These are phyloP conservation scores for Setaria italica DNA, from an alignment of 202 grass and related monocot genomes.

Conservation along the genomic window DNA sequence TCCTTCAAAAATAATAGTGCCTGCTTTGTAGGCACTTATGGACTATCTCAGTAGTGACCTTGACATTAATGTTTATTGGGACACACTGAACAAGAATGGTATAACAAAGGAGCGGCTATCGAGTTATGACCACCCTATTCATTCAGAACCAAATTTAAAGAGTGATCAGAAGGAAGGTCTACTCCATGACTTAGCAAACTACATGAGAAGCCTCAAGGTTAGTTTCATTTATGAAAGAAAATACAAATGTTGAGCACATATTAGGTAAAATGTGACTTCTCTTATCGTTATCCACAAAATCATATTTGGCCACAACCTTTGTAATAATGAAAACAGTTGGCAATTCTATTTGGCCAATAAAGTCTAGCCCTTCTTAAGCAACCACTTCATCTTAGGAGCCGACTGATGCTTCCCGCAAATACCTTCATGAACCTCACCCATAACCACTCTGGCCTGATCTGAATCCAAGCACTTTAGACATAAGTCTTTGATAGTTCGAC, in stretches of 20 bases:
- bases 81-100: slow-evolving; percentile 82
- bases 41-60: slow-evolving; percentile 85
- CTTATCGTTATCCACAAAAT: too few relatives aligned
- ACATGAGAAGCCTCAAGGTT: slow-evolving; percentile 90
- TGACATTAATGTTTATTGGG: slow-evolving; percentile 81
- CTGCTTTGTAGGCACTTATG: slow-evolving; percentile 64
- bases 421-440: too few relatives aligned
- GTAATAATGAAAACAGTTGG: too few relatives aligned
- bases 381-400: too few relatives aligned
- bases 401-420: too few relatives aligned
- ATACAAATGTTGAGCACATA: slow-evolving; percentile 15
- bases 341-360: too few relatives aligned
- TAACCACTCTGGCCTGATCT: too few relatives aligned
- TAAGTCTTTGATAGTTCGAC: too few relatives aligned
- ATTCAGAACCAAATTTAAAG: slow-evolving; percentile 89
- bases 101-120: slow-evolving; percentile 85
- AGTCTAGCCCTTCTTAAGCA: too few relatives aligned
- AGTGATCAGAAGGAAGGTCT: slow-evolving; percentile 78
- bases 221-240: not conserved
- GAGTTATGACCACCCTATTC: slow-evolving; percentile 87
- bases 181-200: slow-evolving; percentile 73
- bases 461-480: too few relatives aligned
- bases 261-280: too few relatives aligned
- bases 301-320: too few relatives aligned
- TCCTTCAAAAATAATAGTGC: not conserved